Base-by-base conservation (phyloP, 441 rosid species). In the Omphalea diandra region DNA sequence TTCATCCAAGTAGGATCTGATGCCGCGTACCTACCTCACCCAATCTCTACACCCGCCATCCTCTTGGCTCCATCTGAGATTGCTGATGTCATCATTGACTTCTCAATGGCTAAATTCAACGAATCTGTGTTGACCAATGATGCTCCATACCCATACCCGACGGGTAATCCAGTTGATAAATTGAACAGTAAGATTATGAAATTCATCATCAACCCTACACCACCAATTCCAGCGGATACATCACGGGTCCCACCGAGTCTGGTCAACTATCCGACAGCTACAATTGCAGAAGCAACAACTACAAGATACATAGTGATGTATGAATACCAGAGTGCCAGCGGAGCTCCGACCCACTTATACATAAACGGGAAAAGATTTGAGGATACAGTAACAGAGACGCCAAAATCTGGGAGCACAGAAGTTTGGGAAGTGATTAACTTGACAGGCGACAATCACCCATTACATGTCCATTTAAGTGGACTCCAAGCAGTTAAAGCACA, bases 391-490 rank as follows among this genome's bases (percentile, higher is more conserved):
- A 90, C 97, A 0, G 98, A 93, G 72, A 93, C 80, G 0, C 94
- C 94, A 0, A 83, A 73, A 68, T 79, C 76, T 0, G 98, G 98
- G 64, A 79, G 91, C 44, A 77, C 73, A 7, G 97, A 93, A 83
- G 79, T 90, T 33, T 89, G 98, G 96, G 72, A 87, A 24, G 88
- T 90, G 79, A 90, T 93, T 47, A 93, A 93, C 76, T 85, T 93
- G 54, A 93, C 98, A 73, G 90, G 81, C 7, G 97, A 93, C 40
- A 89, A 86, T 73, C 97, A 93, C 69, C 98, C 97, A 52, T 46
- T 93, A 76, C 98, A 93, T 71, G 84, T 93, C 40, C 98, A 93
- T 69, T 62, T 93, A 10, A 97, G 88, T 5, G 6, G n/a, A 40
- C 24, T 40, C 14, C 65, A 61, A 40, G 65, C 29, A 61, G 4